Evolutionary conservation across 345 rosid species (phyloP), one percentile per base, ranked within the genome.

Genomic region (Euclidium syriacum): DNA sequence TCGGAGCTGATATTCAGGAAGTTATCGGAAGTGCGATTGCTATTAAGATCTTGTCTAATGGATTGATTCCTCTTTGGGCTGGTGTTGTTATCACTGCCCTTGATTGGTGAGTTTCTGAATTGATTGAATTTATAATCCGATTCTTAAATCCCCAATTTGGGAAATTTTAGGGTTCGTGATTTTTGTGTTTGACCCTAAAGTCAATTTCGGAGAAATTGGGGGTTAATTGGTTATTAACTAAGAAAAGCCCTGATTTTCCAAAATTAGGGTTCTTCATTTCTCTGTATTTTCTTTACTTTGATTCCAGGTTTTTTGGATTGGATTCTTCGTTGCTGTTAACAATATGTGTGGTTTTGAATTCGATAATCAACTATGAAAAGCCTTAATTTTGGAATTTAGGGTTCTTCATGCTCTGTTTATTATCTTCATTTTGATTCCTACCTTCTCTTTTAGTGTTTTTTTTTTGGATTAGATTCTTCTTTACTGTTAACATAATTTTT

Each of bases 1-100:
- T 92, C 32, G 98, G 98, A 1, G 83, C 98, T 8, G 98, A 92
- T 69, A 92, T 92, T 14, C 97, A 92, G 43, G 97, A 92, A 58
- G 97, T 92, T 47, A 92, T 90, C 35, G 98, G 98, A 2, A 92
- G 98, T 68, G 98, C 98, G 8, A 90, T 92, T 57, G 98, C 98
- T 20, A 70, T 92, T 47, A 77, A 84, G 81, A 87, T 92, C 70
- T 77, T 92, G 79, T 87, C 86, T 77, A 92, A 90, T 60, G 90
- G 91, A 7, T 67, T 70, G 17, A 16, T 92, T 65, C 97, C 98
- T 63, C 78, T 92, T 41, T 92, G 98, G 98, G 80, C 89, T 60
- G 98, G 98, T 5, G 97, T 92, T 76, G 59, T 81, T 3, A 85
- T 92, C 40, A 92, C 96, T 17, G 95, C 97, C 65, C 68, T 65